Conservation (phyloP, 1,139 yeast genomes). For the Candida neerlandica region DNA sequence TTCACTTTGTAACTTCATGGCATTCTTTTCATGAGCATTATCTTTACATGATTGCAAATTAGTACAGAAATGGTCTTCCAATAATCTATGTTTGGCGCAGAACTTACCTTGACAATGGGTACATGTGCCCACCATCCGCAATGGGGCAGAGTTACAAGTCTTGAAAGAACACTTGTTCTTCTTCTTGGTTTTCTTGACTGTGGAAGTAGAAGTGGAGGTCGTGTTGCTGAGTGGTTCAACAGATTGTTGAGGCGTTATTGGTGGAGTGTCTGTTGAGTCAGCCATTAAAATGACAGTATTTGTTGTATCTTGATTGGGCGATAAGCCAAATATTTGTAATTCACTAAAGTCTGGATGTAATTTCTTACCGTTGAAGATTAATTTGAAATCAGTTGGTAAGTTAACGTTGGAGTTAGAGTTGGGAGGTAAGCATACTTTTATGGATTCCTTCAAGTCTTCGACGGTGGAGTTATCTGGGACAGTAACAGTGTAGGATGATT, state of each 20-base stretch:
- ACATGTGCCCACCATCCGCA: slow-evolving; percentile 88
- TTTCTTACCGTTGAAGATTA: slow-evolving; percentile 55
- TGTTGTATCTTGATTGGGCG: slow-evolving; percentile 20
- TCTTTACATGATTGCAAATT: slow-evolving; percentile 84
- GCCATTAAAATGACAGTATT: slow-evolving; percentile 50
- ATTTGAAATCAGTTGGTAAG: slow-evolving; percentile 47
- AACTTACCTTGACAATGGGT: slow-evolving; percentile 82
- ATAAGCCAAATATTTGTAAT: slow-evolving; percentile 27
- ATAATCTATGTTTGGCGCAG: slow-evolving; percentile 83
- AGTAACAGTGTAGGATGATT: slow-evolving; percentile 41
- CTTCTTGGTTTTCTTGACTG: slow-evolving; percentile 45
- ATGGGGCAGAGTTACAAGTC: slow-evolving; percentile 65
- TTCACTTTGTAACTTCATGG: slow-evolving; percentile 44
- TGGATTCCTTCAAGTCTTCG: slow-evolving; percentile 48
- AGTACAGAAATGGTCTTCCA: slow-evolving; percentile 82
- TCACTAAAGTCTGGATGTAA: slow-evolving; percentile 36
- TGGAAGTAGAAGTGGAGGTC: slow-evolving; percentile 17
- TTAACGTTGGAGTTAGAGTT: slow-evolving; percentile 24
- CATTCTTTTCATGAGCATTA: slow-evolving; percentile 59
- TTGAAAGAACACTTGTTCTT: slow-evolving; percentile 66
- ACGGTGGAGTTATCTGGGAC: slow-evolving; percentile 55
- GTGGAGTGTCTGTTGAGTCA: slow-evolving; percentile 30
- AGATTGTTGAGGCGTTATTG: slow-evolving; percentile 19
- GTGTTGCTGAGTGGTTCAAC: slow-evolving; percentile 14
- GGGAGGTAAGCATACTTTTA: slow-evolving; percentile 44